Conservation (phyloP, 495 filamentous ascomycete genomes). For the Beverwykella pulmonaria region DNA sequence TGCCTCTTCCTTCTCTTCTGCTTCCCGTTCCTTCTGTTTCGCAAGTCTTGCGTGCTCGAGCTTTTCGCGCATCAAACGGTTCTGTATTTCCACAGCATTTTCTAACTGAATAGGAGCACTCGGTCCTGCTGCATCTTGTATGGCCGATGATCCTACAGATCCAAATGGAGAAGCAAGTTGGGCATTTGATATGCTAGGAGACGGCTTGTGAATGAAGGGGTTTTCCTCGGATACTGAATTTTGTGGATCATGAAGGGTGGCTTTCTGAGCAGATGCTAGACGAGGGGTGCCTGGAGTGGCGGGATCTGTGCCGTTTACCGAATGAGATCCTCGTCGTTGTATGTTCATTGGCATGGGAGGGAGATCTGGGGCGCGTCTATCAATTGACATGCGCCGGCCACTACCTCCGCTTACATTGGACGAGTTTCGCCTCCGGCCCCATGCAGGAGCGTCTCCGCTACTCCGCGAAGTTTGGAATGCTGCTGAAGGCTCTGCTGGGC, state of each 20-base stretch:
- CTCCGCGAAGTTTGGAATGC: slow-evolving; percentile 82
- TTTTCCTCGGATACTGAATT: slow-evolving; percentile 30
- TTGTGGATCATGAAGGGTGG: background rate
- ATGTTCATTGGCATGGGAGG: slow-evolving; percentile 44
- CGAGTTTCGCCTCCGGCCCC: slow-evolving; percentile 81
- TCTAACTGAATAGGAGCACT: slow-evolving; percentile 37
- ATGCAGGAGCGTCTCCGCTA: slow-evolving; percentile 66
- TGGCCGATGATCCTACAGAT: slow-evolving; percentile 34
- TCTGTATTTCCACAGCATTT: slow-evolving; percentile 64
- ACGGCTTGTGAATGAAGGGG: slow-evolving; percentile 38
- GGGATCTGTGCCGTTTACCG: slow-evolving; percentile 44
- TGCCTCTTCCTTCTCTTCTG: slow-evolving; percentile 79
- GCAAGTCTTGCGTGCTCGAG: slow-evolving; percentile 62
- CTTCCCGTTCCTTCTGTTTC: slow-evolving; percentile 74
- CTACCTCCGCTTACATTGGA: slow-evolving; percentile 94
- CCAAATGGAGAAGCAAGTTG: slow-evolving; percentile 32
- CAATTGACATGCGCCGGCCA: slow-evolving; percentile 61
- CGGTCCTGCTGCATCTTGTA: slow-evolving; percentile 39
- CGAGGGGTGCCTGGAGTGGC: slow-evolving; percentile 37
- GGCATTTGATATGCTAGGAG: slow-evolving; percentile 32
- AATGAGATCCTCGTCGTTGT: slow-evolving; percentile 53
- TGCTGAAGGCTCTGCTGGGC: slow-evolving; percentile 85
- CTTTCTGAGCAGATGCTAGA: slow-evolving; percentile 4
- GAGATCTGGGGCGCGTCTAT: slow-evolving; percentile 50
- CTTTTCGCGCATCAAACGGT: slow-evolving; percentile 82